Evolutionary conservation across 306 rosid genomes (phyloP).

Genomic region (Trifolium subterraneum): DNA sequence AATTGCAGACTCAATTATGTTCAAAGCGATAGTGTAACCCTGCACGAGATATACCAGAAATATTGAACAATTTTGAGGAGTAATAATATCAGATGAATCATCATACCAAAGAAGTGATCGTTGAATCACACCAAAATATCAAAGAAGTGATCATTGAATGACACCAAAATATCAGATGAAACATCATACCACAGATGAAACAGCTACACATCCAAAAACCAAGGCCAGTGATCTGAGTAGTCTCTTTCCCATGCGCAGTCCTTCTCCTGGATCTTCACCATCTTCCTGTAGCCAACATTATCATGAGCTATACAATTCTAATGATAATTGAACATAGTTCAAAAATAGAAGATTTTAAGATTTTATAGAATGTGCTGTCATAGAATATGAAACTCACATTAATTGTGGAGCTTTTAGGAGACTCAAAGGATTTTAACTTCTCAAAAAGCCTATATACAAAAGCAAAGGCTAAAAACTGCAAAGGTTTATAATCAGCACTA

Average conservation of each 20-base stretch:
- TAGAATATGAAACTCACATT: constrained; percentile 60
- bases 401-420: constrained; percentile 63
- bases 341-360: constrained; percentile 9
- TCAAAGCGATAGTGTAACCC: constrained; percentile 81
- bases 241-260: constrained; percentile 91
- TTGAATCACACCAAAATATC: constrained; percentile 42
- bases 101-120: constrained; percentile 33
- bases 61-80: constrained; percentile 20
- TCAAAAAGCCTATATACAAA: constrained; percentile 96
- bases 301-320: constrained; percentile 41
- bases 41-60: constrained; percentile 53
- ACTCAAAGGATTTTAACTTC: constrained; percentile 87
- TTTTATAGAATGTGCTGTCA: constrained; percentile 31
- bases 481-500: constrained; percentile 84
- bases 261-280: constrained; percentile 91
- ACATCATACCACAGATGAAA: constrained; percentile 79
- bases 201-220: constrained; percentile 89
- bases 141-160: constrained; percentile 32
- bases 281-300: constrained; percentile 73
- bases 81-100: too few species aligned
- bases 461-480: constrained; percentile 89
- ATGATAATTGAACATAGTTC: constrained; percentile 21
- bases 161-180: constrained; percentile 42
- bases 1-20: constrained; percentile 78
- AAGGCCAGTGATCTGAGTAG: constrained; percentile 82